phyloP scores from a whole-genome alignment of 1,284 basidiomycete genomes.

The Ustilago trichophora region DNA sequence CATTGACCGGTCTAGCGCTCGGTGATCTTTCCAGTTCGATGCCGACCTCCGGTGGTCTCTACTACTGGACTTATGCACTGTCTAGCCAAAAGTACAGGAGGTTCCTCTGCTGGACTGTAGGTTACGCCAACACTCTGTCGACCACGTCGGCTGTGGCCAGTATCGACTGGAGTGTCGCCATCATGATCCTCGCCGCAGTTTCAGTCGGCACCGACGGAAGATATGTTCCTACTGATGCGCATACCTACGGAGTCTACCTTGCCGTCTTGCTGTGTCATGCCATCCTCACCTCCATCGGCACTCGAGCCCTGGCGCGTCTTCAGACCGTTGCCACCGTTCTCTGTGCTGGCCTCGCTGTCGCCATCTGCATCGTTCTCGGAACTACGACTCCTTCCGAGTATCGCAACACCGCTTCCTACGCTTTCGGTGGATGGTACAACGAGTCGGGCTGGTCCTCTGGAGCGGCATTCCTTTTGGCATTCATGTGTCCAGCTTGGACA shows the following conservation, averaged over 20 bases:
- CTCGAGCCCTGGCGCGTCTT: conserved; percentile 74
- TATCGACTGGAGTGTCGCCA: conserved; percentile 43
- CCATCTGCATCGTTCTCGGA: conserved; percentile 79
- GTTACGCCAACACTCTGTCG: conserved; percentile 71
- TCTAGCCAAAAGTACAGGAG: conserved; percentile 75
- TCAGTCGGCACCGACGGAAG: conserved; percentile 68
- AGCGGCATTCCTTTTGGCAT: conserved; percentile 76
- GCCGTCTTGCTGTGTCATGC: conserved; percentile 76
- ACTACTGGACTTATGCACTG: conserved; percentile 79
- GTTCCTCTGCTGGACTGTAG: conserved; percentile 79
- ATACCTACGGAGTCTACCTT: conserved; percentile 64
- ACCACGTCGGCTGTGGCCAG: conserved; percentile 44
- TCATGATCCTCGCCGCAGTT: conserved; percentile 72
- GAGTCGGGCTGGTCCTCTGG: conserved; percentile 75
- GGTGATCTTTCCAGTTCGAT: conserved; percentile 72
- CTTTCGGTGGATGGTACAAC: conserved; percentile 77
- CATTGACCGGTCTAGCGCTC: conserved; percentile 74
- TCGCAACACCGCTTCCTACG: conserved; percentile 75
- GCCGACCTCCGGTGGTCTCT: conserved; percentile 81
- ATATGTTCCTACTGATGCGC: conserved; percentile 60
- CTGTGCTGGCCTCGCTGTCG: conserved; percentile 60
- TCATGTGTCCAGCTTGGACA: conserved; percentile 80
- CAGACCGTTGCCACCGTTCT: conserved; percentile 75
- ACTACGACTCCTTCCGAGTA: conserved; percentile 75
- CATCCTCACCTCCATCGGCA: conserved; percentile 77